Evolutionary conservation across 2,329 filamentous ascomycete genomes (phyloP), one percentile per base, ranked within the genome.

Genomic region (Didymella pomorum): DNA sequence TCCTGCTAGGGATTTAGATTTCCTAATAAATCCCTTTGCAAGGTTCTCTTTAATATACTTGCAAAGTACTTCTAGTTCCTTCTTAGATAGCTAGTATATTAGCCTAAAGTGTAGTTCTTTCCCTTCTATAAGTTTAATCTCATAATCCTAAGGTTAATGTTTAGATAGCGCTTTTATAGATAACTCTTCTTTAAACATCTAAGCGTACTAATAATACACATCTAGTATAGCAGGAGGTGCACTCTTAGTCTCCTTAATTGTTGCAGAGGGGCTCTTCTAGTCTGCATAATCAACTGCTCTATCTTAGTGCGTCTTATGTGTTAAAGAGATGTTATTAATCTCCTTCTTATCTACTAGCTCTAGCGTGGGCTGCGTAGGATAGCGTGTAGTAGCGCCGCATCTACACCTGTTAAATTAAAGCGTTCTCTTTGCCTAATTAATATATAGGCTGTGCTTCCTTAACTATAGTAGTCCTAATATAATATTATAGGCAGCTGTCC

Each of bases 391-490:
- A 45, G 33, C 31, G 26, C 43, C n/a, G 10, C 10, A 45, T 28
- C 16, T 29, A 21, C 26, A 45, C 26, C 26, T 31, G 14, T 44
- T 16, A 4, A 45, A 29, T 31, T 0, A 20, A 29, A 45, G 26
- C n/a, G 7, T 20, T 10, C 14, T 9, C 1, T n/a, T 20, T 9
- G 2, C 14, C 26, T 31, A 45, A 20, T 45, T 29, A 29, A 45
- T 45, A 1, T 20, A 2, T 31, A 12, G n/a, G 26, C 31, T 45
- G 21, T 45, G 26, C 25, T 31, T 29, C n/a, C n/a, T 10, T 31
- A 45, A 45, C 43, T 31, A 45, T 28, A 31, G 25, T 10, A 45
- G n/a, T 31, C 26, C 25, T 45, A 45, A 31, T 31, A 45, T 45
- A 31, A 45, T 21, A 21, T 28, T 31, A 14, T 45, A 31, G 10